Conservation (phyloP, 495 filamentous ascomycete genomes). For the Aspergillus ellipticus region DNA sequence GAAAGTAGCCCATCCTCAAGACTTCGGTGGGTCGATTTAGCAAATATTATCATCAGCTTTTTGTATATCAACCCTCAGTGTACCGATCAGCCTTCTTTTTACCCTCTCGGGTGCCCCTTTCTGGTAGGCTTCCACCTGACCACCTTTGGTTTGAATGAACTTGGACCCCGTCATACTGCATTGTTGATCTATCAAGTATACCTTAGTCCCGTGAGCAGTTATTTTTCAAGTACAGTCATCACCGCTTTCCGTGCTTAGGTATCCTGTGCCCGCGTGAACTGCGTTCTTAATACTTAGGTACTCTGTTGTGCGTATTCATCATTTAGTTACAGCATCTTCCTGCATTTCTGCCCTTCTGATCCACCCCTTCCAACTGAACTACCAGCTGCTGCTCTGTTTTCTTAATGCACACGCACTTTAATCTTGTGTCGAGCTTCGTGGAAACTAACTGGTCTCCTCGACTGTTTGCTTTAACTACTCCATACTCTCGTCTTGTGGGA, state of each 20-base stretch:
- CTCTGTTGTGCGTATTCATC: conserved; percentile 8
- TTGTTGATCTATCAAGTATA: conserved; percentile 19
- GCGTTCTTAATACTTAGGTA: background rate
- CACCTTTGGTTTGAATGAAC: conserved; percentile 11
- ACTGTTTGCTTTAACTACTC: conserved; percentile 3
- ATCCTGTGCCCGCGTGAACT: too few species aligned
- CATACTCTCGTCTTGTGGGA: background rate
- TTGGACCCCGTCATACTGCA: conserved; percentile 27
- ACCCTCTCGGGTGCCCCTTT: conserved; percentile 2
- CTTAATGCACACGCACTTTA: conserved; percentile 3
- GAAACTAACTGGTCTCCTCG: background rate
- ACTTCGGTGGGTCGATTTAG: background rate
- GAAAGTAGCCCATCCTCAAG: background rate
- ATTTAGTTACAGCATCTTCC: too few species aligned
- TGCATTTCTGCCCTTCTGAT: conserved; percentile 3
- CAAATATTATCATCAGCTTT: conserved; percentile 1
- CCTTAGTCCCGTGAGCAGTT: conserved; percentile 19
- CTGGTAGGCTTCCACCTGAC: conserved; percentile 20
- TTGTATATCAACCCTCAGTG: background rate
- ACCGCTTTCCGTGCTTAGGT: conserved; percentile 12
- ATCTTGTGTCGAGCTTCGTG: conserved; percentile 3
- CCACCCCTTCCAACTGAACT: conserved; percentile 1
- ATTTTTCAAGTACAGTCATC: conserved; percentile 8
- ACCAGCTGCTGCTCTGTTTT: conserved; percentile 5
- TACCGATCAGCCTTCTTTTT: conserved; percentile 6